phyloP scores from a whole-genome alignment of 2,329 filamentous ascomycete species.

The Xylariaceae sp. region DNA sequence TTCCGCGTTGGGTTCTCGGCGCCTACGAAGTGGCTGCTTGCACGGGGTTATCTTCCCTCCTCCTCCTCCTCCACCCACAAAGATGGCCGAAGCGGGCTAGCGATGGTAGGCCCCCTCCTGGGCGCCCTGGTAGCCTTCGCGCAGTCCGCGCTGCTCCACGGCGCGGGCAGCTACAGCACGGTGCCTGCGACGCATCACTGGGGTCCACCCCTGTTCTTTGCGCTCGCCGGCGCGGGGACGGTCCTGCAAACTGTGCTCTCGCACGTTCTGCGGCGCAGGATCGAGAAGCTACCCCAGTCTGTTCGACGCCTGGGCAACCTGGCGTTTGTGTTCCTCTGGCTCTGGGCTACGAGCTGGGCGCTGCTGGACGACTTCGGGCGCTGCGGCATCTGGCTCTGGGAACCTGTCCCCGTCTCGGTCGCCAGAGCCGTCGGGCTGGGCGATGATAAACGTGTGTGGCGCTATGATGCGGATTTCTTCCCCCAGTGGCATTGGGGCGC shows the following conservation, averaged over 20 bases:
- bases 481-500: constrained; percentile 61
- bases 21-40: constrained; percentile 23
- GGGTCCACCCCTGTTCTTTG: constrained; percentile 71
- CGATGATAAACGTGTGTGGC: constrained; percentile 50
- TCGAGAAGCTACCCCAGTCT: constrained; percentile 48
- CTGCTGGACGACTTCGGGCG: constrained; percentile 79
- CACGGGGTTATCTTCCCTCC: constrained; percentile 48
- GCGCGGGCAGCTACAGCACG: constrained; percentile 70
- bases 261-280: neutral
- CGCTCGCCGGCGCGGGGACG: constrained; percentile 71
- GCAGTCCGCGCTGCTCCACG: constrained; percentile 73
- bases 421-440: constrained; percentile 59
- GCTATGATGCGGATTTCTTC: constrained; percentile 64
- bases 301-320: constrained; percentile 64
- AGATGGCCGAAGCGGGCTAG: constrained; percentile 49
- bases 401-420: constrained; percentile 78
- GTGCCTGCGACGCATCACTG: constrained; percentile 60
- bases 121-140: constrained; percentile 62
- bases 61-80: constrained; percentile 65
- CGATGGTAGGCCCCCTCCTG: constrained; percentile 42
- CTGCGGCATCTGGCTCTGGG: constrained; percentile 78
- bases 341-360: constrained; percentile 67
- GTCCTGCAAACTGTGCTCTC: constrained; percentile 56
- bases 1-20: constrained; percentile 71
- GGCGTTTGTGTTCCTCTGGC: constrained; percentile 67